These are phyloP conservation scores for Rutstroemia sp. DNA, from an alignment of 2,329 filamentous ascomycete species.

Conservation along the genomic window DNA sequence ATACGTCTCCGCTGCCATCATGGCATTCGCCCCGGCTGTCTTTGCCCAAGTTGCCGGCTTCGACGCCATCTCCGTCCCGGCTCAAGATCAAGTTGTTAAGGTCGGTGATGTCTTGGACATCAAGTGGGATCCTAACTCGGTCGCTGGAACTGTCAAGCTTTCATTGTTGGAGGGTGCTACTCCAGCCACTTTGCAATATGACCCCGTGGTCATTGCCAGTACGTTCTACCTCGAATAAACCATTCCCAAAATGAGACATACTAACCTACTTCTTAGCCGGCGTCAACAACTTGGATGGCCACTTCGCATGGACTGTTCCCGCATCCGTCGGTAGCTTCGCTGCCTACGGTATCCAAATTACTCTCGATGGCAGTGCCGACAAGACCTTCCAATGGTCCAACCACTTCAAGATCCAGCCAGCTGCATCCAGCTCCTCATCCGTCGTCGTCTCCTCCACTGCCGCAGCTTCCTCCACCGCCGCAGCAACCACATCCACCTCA, in stretches of 20 bases:
- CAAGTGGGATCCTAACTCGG: slow-evolving; percentile 38
- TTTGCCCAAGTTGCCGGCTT: slow-evolving; percentile 50
- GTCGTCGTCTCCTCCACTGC: too few species aligned
- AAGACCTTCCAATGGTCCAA: slow-evolving; percentile 53
- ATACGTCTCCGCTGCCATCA: slow-evolving; percentile 21
- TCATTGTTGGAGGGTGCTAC: slow-evolving; percentile 45
- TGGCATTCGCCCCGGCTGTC: slow-evolving; percentile 22
- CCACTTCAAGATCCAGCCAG: slow-evolving; percentile 39
- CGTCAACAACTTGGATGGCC: slow-evolving; percentile 38
- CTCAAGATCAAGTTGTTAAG: slow-evolving; percentile 35
- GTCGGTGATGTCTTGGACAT: slow-evolving; percentile 45
- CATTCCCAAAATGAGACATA: not conserved
- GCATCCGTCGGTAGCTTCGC: slow-evolving; percentile 36
- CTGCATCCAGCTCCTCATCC: not conserved
- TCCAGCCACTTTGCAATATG: slow-evolving; percentile 36
- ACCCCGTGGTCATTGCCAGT: slow-evolving; percentile 41
- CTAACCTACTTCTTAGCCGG: slow-evolving; percentile 33
- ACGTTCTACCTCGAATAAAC: slow-evolving; percentile 30
- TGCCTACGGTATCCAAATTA: slow-evolving; percentile 52
- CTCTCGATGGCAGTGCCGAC: slow-evolving; percentile 37
- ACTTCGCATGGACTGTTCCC: slow-evolving; percentile 45
- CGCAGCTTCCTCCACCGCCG: not conserved
- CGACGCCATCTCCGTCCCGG: slow-evolving; percentile 44
- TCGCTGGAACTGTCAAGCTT: slow-evolving; percentile 43
- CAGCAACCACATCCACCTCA: not conserved